phyloP scores from a whole-genome alignment of 208 protist species.

The Acanthamoeba lenticulata region DNA sequence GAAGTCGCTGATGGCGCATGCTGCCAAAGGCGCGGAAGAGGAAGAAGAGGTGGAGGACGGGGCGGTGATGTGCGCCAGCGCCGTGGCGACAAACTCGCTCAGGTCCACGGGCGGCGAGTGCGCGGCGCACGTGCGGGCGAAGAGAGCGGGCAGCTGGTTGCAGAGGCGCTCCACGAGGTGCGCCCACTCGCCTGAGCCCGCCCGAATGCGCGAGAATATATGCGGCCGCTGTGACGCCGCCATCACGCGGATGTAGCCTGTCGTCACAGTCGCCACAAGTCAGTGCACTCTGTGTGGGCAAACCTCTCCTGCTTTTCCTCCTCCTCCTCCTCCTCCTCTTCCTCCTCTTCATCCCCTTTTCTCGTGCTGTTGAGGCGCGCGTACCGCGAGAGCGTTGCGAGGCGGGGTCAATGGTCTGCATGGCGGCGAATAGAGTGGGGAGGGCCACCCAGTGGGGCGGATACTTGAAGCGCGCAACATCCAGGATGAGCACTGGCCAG shows the following conservation, averaged over 20 bases:
- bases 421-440: conserved; percentile 9
- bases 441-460: conserved; percentile 84
- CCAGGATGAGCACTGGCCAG: conserved; percentile 80
- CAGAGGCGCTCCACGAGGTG: not conserved
- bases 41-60: not conserved
- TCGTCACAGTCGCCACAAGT: too few species aligned
- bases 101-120: not conserved
- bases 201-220: not conserved
- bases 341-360: too few species aligned
- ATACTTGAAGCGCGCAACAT: conserved; percentile 88
- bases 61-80: not conserved
- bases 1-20: not conserved
- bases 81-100: not conserved
- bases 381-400: not conserved
- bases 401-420: not conserved
- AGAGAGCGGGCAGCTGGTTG: not conserved
- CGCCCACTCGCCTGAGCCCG: not conserved
- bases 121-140: not conserved
- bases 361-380: too few species aligned
- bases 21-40: not conserved
- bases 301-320: too few species aligned
- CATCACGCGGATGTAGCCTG: not conserved
- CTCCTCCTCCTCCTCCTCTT: too few species aligned
- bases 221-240: not conserved
- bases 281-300: not conserved